phyloP scores from a whole-genome alignment of 768 basidiomycete species.

The Mycena albidolilacea region DNA sequence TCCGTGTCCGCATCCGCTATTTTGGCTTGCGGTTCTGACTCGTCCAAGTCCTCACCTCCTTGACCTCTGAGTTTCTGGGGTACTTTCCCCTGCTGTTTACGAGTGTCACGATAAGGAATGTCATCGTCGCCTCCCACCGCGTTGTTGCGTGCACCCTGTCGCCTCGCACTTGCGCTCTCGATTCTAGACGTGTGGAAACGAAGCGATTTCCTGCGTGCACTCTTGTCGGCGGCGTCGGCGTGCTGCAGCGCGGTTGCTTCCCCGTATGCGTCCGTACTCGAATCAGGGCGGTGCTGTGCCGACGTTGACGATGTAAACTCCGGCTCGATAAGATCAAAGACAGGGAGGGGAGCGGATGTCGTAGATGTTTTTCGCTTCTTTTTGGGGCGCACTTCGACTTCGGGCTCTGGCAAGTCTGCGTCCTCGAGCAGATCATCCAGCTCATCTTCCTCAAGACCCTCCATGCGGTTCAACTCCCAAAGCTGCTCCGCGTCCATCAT shows the following conservation, averaged over 20 bases:
- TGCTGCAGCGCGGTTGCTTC: constrained; percentile 79
- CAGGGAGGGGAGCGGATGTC: constrained; percentile 48
- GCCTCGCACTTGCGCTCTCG: constrained; percentile 81
- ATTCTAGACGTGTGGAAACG: constrained; percentile 96
- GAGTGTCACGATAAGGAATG: constrained; percentile 87
- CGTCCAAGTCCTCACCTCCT: constrained; percentile 80
- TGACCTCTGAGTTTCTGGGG: constrained; percentile 56
- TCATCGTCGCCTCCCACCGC: constrained; percentile 95
- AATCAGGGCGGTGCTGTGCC: constrained; percentile 42
- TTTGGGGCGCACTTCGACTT: constrained; percentile 61
- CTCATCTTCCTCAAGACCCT: constrained; percentile 60
- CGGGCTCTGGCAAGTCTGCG: constrained; percentile 50
- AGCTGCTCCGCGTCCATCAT: constrained; percentile 58
- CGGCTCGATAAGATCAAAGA: constrained; percentile 89
- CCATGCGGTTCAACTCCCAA: constrained; percentile 58
- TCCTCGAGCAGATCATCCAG: constrained; percentile 72
- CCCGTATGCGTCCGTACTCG: constrained; percentile 71
- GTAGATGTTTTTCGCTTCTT: constrained; percentile 70
- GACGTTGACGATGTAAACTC: constrained; percentile 67
- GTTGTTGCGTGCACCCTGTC: constrained; percentile 79
- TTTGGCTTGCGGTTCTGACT: constrained; percentile 61
- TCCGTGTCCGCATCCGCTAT: constrained; percentile 56
- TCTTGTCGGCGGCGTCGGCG: constrained; percentile 88
- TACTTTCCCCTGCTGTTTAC: constrained; percentile 68
- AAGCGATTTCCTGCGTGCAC: constrained; percentile 83